Percentiles rank a stretch among this genome's conserved stretches.
phyloP scores from a whole-genome alignment of 371 early-diverging fungal species.

The Mucor saturninus region DNA sequence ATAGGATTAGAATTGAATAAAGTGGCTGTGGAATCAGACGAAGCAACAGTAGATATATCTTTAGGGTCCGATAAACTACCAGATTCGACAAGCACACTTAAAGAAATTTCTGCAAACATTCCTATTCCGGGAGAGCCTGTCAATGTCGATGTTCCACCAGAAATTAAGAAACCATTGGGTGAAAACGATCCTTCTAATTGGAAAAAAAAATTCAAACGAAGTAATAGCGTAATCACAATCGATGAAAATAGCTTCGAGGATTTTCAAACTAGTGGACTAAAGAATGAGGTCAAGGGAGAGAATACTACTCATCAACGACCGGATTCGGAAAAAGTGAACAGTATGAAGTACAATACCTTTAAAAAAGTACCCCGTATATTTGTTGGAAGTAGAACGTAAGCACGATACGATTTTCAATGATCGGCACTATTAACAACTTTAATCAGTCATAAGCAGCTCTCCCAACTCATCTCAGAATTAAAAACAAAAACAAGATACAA shows the following conservation, averaged over 20 bases:
- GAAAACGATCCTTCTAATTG: not conserved
- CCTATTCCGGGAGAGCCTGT: not conserved
- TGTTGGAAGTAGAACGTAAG: slow-evolving; percentile 65
- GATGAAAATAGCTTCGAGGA: slow-evolving; percentile 6
- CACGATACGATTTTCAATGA: too few species aligned
- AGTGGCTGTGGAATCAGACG: too few species aligned
- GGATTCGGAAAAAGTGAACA: not conserved
- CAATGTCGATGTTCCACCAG: not conserved
- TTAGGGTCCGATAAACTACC: too few species aligned
- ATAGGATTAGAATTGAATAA: too few species aligned
- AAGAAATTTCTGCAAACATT: too few species aligned
- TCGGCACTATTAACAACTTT: not conserved
- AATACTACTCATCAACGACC: not conserved
- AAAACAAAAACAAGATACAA: slow-evolving; percentile 56
- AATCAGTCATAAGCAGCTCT: slow-evolving; percentile 61
- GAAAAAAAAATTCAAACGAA: not conserved
- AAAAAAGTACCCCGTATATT: slow-evolving; percentile 38
- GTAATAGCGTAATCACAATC: not conserved
- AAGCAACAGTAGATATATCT: too few species aligned
- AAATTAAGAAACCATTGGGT: not conserved
- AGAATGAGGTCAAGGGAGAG: not conserved
- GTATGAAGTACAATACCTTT: slow-evolving; percentile 17
- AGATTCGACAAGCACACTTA: too few species aligned
- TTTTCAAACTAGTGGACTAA: slow-evolving; percentile 3
- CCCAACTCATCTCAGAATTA: slow-evolving; percentile 58